These are phyloP conservation scores for Candida taoyuanica DNA, from an alignment of 805 yeast genomes.

Conservation along the genomic window DNA sequence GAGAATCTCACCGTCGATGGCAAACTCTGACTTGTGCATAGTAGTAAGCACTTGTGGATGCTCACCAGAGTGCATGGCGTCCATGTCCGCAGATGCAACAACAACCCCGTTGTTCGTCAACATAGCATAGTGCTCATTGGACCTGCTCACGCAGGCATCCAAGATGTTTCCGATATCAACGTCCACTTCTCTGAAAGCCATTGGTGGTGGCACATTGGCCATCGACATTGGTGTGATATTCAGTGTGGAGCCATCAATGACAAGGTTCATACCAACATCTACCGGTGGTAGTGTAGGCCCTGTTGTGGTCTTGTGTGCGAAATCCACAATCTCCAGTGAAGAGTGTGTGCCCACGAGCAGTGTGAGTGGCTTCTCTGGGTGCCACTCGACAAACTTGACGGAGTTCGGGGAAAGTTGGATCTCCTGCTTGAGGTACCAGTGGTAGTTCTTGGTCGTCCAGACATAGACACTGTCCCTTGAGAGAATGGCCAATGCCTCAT, in stretches of 20 bases:
- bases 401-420: conserved; percentile 31
- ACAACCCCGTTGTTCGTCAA: conserved; percentile 44
- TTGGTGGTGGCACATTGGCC: conserved; percentile 95
- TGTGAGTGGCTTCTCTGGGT: conserved; percentile 82
- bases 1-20: conserved; percentile 39
- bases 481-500: conserved; percentile 72
- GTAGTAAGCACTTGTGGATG: conserved; percentile 36
- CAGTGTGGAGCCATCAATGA: conserved; percentile 69
- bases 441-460: conserved; percentile 91
- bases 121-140: conserved; percentile 56
- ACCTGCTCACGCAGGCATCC: conserved; percentile 59
- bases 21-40: conserved; percentile 30
- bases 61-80: conserved; percentile 41
- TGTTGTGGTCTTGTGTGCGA: conserved; percentile 53
- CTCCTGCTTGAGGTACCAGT: conserved; percentile 92
- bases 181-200: conserved; percentile 63
- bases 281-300: conserved; percentile 68
- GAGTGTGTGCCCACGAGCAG: conserved; percentile 57
- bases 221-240: conserved; percentile 76
- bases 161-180: conserved; percentile 47
- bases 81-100: conserved; percentile 43
- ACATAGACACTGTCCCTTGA: conserved; percentile 62
- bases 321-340: conserved; percentile 58
- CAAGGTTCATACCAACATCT: conserved; percentile 76
- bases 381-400: conserved; percentile 60